These are phyloP conservation scores for Kodamaea restingae DNA, from an alignment of 805 yeast genomes.

Conservation along the genomic window DNA sequence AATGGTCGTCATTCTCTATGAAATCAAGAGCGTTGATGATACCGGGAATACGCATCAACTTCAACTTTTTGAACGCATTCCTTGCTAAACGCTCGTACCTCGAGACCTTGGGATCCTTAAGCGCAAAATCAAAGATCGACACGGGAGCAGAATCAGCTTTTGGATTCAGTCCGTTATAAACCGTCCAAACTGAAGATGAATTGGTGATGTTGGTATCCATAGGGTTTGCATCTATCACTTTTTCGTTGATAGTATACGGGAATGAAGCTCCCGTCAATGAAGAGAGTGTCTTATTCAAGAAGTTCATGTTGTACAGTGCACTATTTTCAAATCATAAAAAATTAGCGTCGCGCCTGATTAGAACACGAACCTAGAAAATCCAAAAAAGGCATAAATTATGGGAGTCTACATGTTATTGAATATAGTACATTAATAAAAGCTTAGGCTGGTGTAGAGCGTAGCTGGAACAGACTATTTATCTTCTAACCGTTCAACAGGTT, in stretches of 20 bases:
- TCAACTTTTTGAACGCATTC: slow-evolving; percentile 41
- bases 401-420: neutral
- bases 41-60: slow-evolving; percentile 66
- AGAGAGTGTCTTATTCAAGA: slow-evolving; percentile 59
- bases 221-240: slow-evolving; percentile 27
- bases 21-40: slow-evolving; percentile 60
- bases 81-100: slow-evolving; percentile 28
- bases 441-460: too few species aligned
- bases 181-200: slow-evolving; percentile 47
- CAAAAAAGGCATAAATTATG: neutral
- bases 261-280: slow-evolving; percentile 54
- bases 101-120: slow-evolving; percentile 33
- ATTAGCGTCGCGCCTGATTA: slow-evolving; percentile 1
- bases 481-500: slow-evolving; percentile 10
- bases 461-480: too few species aligned
- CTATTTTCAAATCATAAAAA: neutral
- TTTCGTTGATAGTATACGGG: slow-evolving; percentile 54
- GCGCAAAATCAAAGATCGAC: slow-evolving; percentile 63
- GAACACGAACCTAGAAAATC: too few species aligned
- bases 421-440: neutral
- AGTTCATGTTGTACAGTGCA: slow-evolving; percentile 47
- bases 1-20: slow-evolving; percentile 52
- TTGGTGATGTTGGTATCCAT: neutral
- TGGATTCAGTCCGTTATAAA: slow-evolving; percentile 55
- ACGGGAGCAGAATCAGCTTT: slow-evolving; percentile 46